Conservation (phyloP, 495 filamentous ascomycete genomes). For the Tuber microsphaerosporum region DNA sequence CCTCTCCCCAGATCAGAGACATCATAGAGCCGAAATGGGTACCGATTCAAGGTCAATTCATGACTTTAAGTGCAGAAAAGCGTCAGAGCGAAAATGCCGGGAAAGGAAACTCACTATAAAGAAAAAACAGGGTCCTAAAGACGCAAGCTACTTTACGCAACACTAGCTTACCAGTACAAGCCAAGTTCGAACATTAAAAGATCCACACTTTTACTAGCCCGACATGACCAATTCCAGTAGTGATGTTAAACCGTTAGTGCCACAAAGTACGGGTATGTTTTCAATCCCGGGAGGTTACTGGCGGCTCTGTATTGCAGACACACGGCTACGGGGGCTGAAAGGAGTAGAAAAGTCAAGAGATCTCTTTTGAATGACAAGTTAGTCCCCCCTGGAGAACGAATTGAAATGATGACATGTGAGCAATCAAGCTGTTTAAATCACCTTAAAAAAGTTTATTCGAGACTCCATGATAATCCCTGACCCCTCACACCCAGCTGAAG, state of each 20-base stretch:
- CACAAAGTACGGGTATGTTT: not conserved
- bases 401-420: not conserved
- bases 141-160: not conserved
- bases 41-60: not conserved
- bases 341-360: not conserved
- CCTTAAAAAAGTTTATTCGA: not conserved
- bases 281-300: not conserved
- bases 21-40: not conserved
- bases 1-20: not conserved
- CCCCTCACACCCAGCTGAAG: not conserved
- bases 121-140: not conserved
- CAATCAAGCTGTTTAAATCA: not conserved
- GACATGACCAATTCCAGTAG: not conserved
- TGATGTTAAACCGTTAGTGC: not conserved
- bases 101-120: not conserved
- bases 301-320: no score
- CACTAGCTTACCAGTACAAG: not conserved
- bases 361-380: not conserved
- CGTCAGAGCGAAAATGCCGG: not conserved
- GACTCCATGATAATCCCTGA: not conserved
- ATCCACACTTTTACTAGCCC: not conserved
- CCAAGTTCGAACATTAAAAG: not conserved
- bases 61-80: not conserved
- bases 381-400: not conserved
- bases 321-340: not conserved